Base-by-base conservation (phyloP, 352 stramenopile species). In the Hyaloperonospora brassicae region DNA sequence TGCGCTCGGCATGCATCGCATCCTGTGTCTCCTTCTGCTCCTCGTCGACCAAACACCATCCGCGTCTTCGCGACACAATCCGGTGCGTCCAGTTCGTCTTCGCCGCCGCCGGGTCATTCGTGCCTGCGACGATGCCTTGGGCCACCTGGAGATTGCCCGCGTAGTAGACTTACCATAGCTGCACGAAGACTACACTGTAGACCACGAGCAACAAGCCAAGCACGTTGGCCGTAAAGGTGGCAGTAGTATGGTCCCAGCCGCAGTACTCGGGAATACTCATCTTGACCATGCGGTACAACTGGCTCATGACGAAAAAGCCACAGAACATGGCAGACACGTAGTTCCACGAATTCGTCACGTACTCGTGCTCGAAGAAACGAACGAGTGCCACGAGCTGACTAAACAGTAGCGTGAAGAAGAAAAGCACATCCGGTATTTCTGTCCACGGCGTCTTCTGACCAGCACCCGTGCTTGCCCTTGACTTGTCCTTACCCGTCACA, bases 201-300 rank as follows among this genome's bases (percentile, higher is more conserved):
- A 94, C 72, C 51, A 94, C 67, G 39, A 94, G 55, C 50, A 94
- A 61, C 61, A 76, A 90, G 24, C 81, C 81, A 53, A 94, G 87
- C 24, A 94, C 70, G 64, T 92, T 92, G 2, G 79, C 84, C 42
- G 79, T 79, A 66, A 91, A 91, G 7, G 84, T 94, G 24, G 80
- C 78, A 12, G 70, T 55, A 24, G 79, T 94, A 77, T 94, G 84
- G 59, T 91, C 80, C 84, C 84, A 94, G 10, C 84, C 84, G 73
- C 76, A 90, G 74, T 94, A 94, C 70, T 89, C 79, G 22, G 78
- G 85, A 62, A 94, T 86, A 71, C 84, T 94, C 84, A 94, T 94
- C 73, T 91, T 91, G 54, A 94, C 84, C 84, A 94, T 94, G 48
- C 82, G 84, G 71, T 89, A 91, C 51, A 87, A 87, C 58, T 94